Evolutionary conservation across 441 rosid genomes (phyloP).

Genomic region (Arabidopsis lyrata): DNA sequence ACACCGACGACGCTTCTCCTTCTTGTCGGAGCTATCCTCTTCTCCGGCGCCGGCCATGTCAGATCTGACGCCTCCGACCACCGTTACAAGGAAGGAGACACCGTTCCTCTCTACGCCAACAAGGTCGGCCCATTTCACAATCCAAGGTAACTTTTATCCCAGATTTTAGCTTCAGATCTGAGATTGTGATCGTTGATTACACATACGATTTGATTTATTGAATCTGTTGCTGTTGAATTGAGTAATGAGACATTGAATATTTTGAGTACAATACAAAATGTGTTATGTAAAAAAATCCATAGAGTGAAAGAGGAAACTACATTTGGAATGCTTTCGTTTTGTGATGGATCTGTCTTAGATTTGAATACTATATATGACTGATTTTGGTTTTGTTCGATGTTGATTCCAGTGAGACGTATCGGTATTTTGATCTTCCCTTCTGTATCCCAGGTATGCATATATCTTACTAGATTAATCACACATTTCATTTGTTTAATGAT

Average conservation of each 20-base stretch:
- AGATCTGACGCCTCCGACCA: constrained; percentile 61
- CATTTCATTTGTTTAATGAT: background rate
- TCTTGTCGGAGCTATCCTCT: constrained; percentile 40
- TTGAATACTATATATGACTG: constrained; percentile 4
- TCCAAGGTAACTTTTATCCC: constrained; percentile 48
- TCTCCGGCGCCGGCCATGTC: constrained; percentile 39
- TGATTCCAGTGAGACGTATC: constrained; percentile 77
- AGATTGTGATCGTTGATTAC: background rate
- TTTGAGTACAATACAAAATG: background rate
- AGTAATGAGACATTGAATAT: background rate
- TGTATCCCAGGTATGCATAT: constrained; percentile 58
- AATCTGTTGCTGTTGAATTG: constrained; percentile 21
- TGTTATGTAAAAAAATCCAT: background rate
- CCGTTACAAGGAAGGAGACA: constrained; percentile 59
- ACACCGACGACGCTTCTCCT: constrained; percentile 45
- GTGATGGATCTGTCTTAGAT: constrained; percentile 28
- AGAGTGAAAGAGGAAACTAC: constrained; percentile 3
- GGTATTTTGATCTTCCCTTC: constrained; percentile 87
- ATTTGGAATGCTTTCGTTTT: constrained; percentile 1
- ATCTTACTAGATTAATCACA: background rate
- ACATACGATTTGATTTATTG: background rate
- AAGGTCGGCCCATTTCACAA: constrained; percentile 68
- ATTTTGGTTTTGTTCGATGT: constrained; percentile 11
- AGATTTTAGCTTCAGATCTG: constrained; percentile 48
- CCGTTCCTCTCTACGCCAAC: constrained; percentile 66